Conservation (phyloP, 192 early-diverging fungal genomes). For the Backusella tuberculispora region DNA sequence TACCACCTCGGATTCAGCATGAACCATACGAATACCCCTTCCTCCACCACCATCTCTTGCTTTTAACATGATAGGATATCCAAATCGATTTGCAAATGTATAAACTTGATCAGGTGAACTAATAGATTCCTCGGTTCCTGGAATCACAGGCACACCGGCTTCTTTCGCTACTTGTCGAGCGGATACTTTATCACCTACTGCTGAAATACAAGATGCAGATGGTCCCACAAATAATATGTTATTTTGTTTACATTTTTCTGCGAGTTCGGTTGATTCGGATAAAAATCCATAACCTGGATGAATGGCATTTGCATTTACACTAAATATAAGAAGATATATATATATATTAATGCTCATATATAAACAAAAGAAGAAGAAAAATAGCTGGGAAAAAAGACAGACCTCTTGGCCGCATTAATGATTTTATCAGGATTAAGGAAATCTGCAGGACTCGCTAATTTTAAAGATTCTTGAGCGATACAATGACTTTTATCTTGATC, state of each 20-base stretch:
- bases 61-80: slow-evolving; percentile 94
- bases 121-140: slow-evolving; percentile 34
- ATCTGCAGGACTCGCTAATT: slow-evolving; percentile 11
- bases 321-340: neutral
- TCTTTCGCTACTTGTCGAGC: slow-evolving; percentile 30
- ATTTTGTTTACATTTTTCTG: slow-evolving; percentile 59
- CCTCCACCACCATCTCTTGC: slow-evolving; percentile 95
- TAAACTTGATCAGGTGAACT: slow-evolving; percentile 32
- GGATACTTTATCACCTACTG: slow-evolving; percentile 38
- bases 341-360: neutral
- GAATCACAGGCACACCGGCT: slow-evolving; percentile 33
- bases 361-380: neutral
- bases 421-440: slow-evolving; percentile 80
- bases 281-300: slow-evolving; percentile 97
- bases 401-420: slow-evolving; percentile 66
- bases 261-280: slow-evolving; percentile 88
- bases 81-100: slow-evolving; percentile 72
- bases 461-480: slow-evolving; percentile 24
- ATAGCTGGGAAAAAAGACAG: neutral
- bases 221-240: slow-evolving; percentile 88
- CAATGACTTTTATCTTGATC: slow-evolving; percentile 43
- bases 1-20: slow-evolving; percentile 68
- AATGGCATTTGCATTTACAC: slow-evolving; percentile 58
- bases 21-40: slow-evolving; percentile 92
- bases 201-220: slow-evolving; percentile 75